Evolutionary conservation across 2,329 filamentous ascomycete genomes (phyloP), one percentile per base, ranked within the genome.

Genomic region (Immersiporthe knoxdaviesiana): DNA sequence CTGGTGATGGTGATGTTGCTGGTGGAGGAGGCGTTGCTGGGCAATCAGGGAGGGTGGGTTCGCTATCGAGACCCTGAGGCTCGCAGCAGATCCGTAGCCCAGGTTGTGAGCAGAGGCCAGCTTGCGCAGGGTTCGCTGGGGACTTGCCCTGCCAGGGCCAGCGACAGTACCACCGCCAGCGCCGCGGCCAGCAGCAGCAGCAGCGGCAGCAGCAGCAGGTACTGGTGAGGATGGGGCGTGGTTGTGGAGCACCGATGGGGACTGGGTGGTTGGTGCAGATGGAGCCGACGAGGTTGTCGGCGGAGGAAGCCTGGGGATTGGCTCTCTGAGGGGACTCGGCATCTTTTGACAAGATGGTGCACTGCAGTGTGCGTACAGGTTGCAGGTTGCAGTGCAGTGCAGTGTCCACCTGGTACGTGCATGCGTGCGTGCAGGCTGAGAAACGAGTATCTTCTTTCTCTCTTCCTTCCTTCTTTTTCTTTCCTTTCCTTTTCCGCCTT

Each of bases 91-190:
- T 27, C 56, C 65, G 56, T 61, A 39, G 77, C 88, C 88, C 66
- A 93, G 80, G 79, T 86, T 84, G 81, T 93, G 91, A 64, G 92
- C 91, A 41, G 92, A 94, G 79, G 93, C 91, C 39, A 93, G 87
- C 77, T 91, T 90, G 74, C 92, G 88, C 70, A 94, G 84, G 61
- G 87, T 86, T 75, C 91, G 88, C 77, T 90, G 87, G 35, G 88
- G 88, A 47, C 47, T 47, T 37, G 24, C 39, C 24, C 21, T 30
- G 52, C 30, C 58, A 62, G 44, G 18, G 5, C 39, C 56, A 54
- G 35, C 27, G 66, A 35, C 50, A 14, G 21, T 35, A 47, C 59
- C 66, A 58, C 16, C n/a, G 47, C 27, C 30, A 8, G 11, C 21
- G 41, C 41, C 41, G 18, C 16, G 18, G 41, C 41, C 41, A 47